Percentiles rank a stretch among this genome's conserved stretches.
Conservation (phyloP, 495 filamentous ascomycete species). For the Aspergillus affinis region DNA sequence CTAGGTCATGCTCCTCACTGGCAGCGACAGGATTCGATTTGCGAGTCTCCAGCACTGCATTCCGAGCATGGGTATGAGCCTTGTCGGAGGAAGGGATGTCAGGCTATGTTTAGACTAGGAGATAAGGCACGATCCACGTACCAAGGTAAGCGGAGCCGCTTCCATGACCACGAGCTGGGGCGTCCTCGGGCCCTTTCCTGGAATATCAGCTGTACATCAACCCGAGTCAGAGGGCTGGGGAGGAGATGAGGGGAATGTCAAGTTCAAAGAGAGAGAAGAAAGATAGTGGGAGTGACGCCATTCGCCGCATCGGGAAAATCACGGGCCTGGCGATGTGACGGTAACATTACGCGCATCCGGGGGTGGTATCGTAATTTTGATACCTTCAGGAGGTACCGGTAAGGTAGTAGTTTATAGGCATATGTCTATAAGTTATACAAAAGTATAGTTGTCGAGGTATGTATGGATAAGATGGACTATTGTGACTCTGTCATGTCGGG, state of each 20-base stretch:
- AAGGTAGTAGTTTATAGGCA: too few species aligned
- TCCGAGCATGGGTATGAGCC: constrained; percentile 86
- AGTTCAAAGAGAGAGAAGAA: not conserved
- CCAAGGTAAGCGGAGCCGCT: constrained; percentile 58
- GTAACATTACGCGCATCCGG: constrained; percentile 11
- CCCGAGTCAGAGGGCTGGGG: not conserved
- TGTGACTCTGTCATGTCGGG: too few species aligned
- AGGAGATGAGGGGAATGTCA: not conserved
- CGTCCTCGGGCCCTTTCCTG: not conserved
- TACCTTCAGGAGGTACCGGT: too few species aligned
- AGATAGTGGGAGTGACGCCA: constrained; percentile 14
- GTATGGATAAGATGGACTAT: too few species aligned
- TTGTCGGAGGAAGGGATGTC: constrained; percentile 35
- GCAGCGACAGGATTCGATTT: constrained; percentile 75
- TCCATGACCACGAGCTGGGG: constrained; percentile 47
- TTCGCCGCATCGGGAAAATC: constrained; percentile 10
- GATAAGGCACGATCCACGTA: constrained; percentile 27
- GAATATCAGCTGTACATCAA: not conserved
- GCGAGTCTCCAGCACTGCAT: constrained; percentile 74
- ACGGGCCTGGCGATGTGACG: constrained; percentile 10
- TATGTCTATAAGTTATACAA: too few species aligned
- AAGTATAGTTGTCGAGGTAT: too few species aligned
- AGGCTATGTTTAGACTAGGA: constrained; percentile 13
- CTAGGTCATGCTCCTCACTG: constrained; percentile 82
- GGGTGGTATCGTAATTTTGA: not conserved